phyloP scores from a whole-genome alignment of 2,329 filamentous ascomycete genomes.

The Didymella keratinophila region DNA sequence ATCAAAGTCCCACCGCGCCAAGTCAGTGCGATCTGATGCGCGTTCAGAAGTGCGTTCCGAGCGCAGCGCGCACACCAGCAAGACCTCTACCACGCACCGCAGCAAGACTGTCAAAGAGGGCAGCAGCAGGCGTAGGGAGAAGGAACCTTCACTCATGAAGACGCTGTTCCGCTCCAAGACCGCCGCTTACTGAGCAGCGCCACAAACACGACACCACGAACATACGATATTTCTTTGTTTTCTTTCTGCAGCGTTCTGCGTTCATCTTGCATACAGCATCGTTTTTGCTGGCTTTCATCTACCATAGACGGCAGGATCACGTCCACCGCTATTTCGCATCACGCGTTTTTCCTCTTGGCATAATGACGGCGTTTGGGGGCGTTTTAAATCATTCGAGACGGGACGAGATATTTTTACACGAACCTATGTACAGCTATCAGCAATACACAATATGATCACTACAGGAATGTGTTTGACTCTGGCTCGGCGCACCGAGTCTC shows the following conservation, averaged over 20 bases:
- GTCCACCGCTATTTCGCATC: conserved; percentile 9
- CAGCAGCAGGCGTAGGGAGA: conserved; percentile 47
- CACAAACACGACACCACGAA: not conserved
- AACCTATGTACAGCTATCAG: not conserved
- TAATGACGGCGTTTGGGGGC: not conserved
- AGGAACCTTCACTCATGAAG: conserved; percentile 53
- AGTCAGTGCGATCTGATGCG: conserved; percentile 16
- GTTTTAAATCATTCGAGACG: not conserved
- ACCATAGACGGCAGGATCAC: conserved; percentile 14
- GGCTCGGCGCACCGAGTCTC: too few species aligned
- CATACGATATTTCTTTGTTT: not conserved
- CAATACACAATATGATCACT: not conserved
- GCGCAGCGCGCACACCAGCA: conserved; percentile 38
- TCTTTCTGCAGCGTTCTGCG: conserved; percentile 13
- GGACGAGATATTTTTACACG: not conserved
- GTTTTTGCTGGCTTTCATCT: conserved; percentile 6
- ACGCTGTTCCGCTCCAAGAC: conserved; percentile 53
- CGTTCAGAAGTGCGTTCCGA: conserved; percentile 41
- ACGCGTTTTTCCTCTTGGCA: conserved; percentile 1
- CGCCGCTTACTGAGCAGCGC: conserved; percentile 21
- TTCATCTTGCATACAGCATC: conserved; percentile 7
- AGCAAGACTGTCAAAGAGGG: conserved; percentile 41
- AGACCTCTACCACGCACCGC: conserved; percentile 31
- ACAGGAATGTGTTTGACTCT: too few species aligned
- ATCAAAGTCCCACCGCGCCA: conserved; percentile 37